phyloP scores from a whole-genome alignment of 106 monocot genomes.

The Apostasia ramifera region DNA sequence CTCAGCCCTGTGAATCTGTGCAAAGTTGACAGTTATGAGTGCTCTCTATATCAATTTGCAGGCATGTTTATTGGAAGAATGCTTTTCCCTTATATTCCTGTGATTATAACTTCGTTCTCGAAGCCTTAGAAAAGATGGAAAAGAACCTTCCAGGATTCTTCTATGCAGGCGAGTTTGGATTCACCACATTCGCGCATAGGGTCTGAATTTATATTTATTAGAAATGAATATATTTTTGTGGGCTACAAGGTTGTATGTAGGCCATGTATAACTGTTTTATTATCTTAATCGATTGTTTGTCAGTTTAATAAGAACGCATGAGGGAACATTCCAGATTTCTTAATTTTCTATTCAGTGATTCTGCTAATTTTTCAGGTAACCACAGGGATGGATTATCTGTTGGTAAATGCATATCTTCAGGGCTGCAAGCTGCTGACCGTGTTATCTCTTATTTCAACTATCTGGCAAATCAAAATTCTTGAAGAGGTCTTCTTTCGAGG shows the following conservation, averaged over 20 bases:
- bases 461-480: too few relatives aligned
- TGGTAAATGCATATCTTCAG: conserved; percentile 81
- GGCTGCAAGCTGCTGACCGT: conserved; percentile 70
- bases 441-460: conserved; percentile 41
- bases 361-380: conserved; percentile 50
- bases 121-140: conserved; percentile 89
- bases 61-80: conserved; percentile 92
- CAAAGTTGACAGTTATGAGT: not conserved
- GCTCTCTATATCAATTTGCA: conserved; percentile 18
- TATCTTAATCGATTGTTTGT: not conserved
- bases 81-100: conserved; percentile 88
- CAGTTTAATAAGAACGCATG: not conserved
- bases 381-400: conserved; percentile 81
- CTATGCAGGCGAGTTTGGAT: conserved; percentile 80
- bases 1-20: not conserved
- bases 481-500: too few relatives aligned
- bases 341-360: not conserved
- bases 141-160: conserved; percentile 85
- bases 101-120: conserved; percentile 69
- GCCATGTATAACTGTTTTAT: too few relatives aligned
- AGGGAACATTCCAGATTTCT: not conserved
- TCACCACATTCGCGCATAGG: too few relatives aligned
- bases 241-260: too few relatives aligned
- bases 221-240: too few relatives aligned
- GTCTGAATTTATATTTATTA: too few relatives aligned